These are phyloP conservation scores for Thermothelomyces thermophilus DNA, from an alignment of 2,329 filamentous ascomycete genomes.

Conservation along the genomic window DNA sequence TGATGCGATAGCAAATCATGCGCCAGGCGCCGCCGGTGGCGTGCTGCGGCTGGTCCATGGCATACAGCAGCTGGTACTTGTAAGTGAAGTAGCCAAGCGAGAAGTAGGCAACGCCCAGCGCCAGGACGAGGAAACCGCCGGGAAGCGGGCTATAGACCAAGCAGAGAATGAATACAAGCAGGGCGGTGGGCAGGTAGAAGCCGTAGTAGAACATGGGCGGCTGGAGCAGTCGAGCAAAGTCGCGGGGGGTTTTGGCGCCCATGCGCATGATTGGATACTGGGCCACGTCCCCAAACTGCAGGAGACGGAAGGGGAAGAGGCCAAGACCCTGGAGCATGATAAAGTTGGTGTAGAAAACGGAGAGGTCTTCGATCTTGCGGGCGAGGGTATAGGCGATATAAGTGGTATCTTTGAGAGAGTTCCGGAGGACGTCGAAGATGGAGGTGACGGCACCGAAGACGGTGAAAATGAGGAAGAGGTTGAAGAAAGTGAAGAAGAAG, in stretches of 20 bases:
- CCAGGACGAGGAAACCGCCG: constrained; percentile 70
- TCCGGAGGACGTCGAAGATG: constrained; percentile 64
- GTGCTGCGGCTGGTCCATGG: constrained; percentile 95
- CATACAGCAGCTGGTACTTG: constrained; percentile 96
- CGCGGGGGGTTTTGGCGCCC: constrained; percentile 78
- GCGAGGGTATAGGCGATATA: constrained; percentile 72
- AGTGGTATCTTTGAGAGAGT: constrained; percentile 72
- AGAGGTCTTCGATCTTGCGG: constrained; percentile 63
- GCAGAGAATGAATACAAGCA: constrained; percentile 91
- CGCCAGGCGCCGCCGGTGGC: constrained; percentile 91
- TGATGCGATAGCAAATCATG: constrained; percentile 89
- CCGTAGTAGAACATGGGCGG: constrained; percentile 92
- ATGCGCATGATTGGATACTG: constrained; percentile 76
- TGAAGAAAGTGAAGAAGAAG: constrained; percentile 99
- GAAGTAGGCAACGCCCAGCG: constrained; percentile 80
- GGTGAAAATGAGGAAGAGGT: constrained; percentile 93
- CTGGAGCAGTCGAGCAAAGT: constrained; percentile 73
- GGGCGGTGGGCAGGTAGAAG: constrained; percentile 86
- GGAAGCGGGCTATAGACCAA: constrained; percentile 87
- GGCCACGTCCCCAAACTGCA: constrained; percentile 81
- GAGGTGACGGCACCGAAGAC: constrained; percentile 75
- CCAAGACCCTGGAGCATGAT: constrained; percentile 93
- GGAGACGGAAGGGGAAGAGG: constrained; percentile 81
- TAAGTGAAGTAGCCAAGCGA: constrained; percentile 79
- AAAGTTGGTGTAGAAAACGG: constrained; percentile 86